Evolutionary conservation across 148 eudicot species (phyloP).

Genomic region (Cornus florida): DNA sequence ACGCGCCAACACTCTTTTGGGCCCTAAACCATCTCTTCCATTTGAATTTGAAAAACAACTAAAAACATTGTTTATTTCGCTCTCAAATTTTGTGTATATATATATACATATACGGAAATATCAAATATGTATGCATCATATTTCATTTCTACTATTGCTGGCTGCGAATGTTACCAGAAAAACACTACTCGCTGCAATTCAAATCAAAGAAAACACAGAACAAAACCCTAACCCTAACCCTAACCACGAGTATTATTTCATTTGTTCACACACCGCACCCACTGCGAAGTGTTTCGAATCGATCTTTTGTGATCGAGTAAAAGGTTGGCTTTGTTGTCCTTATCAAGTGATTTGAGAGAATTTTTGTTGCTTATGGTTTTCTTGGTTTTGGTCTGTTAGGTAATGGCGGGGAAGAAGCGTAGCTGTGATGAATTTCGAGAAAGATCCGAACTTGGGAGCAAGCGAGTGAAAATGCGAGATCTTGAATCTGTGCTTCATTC

Average conservation of each 20-base stretch:
- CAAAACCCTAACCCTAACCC: neutral
- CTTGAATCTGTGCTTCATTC: conserved; percentile 54
- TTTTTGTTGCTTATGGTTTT: neutral
- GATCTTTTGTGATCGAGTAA: conserved; percentile 7
- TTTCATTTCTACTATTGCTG: no score
- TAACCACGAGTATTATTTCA: neutral
- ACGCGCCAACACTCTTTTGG: neutral
- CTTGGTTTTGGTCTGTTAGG: conserved; percentile 21
- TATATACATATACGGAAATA: no score
- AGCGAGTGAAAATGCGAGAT: conserved; percentile 57
- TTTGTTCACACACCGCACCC: neutral
- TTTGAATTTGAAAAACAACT: conserved; percentile 15
- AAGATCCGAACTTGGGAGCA: conserved; percentile 34
- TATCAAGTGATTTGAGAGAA: neutral
- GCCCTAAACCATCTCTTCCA: neutral
- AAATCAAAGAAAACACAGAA: neutral
- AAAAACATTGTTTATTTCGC: neutral
- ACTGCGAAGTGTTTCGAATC: conserved; percentile 1
- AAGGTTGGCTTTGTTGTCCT: conserved; percentile 29
- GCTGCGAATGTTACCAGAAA: no score
- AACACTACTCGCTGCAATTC: neutral
- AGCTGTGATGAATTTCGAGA: conserved; percentile 36
- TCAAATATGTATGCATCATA: no score
- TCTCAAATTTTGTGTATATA: no score
- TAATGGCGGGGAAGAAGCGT: conserved; percentile 44